phyloP scores from a whole-genome alignment of 345 rosid genomes.

The Eucalyptus brandiana region DNA sequence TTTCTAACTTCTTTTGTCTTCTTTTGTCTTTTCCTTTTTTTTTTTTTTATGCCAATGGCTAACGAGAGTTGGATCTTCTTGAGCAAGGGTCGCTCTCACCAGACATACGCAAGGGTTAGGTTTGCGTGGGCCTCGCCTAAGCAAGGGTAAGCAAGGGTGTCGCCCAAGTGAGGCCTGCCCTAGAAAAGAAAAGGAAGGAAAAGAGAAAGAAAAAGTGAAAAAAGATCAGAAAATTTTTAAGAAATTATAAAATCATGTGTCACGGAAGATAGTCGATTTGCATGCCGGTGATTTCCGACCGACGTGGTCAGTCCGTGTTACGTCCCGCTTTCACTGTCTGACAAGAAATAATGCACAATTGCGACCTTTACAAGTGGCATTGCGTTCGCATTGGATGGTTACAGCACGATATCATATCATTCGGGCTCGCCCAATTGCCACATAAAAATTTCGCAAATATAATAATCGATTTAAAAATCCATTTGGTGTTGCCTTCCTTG shows the following conservation, averaged over 20 bases:
- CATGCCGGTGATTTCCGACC: neutral
- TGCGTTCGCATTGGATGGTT: neutral
- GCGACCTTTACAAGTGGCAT: neutral
- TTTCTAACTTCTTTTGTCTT: too few relatives aligned
- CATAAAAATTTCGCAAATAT: neutral
- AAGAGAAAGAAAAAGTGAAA: too few relatives aligned
- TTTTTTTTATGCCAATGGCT: too few relatives aligned
- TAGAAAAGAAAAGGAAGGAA: too few relatives aligned
- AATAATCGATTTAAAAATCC: neutral
- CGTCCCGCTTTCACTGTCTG: neutral
- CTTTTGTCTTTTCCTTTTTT: accelerated
- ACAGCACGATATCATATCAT: neutral
- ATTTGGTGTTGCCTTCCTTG: neutral
- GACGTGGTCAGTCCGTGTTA: neutral
- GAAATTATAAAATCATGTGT: too few relatives aligned
- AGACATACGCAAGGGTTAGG: accelerated
- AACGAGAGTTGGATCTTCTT: accelerated
- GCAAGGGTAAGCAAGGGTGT: too few relatives aligned
- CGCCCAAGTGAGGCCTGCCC: too few relatives aligned
- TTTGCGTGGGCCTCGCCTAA: too few relatives aligned
- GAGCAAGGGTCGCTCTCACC: too few relatives aligned
- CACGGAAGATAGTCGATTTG: too few relatives aligned
- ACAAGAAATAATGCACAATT: neutral
- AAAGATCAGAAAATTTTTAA: too few relatives aligned
- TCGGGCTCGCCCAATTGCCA: neutral